phyloP scores from a whole-genome alignment of 345 rosid species.

The Acer negundo region DNA sequence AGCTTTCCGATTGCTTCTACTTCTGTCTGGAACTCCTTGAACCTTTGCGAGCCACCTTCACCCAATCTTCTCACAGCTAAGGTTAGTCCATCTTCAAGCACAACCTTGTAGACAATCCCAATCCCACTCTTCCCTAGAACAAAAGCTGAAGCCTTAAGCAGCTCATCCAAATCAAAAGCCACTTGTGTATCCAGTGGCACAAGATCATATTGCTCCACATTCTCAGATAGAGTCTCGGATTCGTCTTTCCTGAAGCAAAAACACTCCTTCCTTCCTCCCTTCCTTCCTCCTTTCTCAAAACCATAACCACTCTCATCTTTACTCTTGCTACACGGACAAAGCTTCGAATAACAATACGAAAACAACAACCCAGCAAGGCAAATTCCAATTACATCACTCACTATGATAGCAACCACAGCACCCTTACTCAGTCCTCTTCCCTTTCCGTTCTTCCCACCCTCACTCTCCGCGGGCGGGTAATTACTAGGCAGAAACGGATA shows the following conservation, averaged over 20 bases:
- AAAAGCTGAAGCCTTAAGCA: conserved; percentile 95
- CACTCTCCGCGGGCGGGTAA: conserved; percentile 39
- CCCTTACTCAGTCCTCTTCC: conserved; percentile 64
- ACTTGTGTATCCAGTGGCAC: conserved; percentile 76
- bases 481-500: conserved; percentile 74
- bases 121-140: conserved; percentile 96
- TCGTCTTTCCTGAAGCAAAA: conserved; percentile 83
- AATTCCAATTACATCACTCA: conserved; percentile 83
- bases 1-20: conserved; percentile 95
- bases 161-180: conserved; percentile 85
- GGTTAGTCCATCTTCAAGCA: conserved; percentile 85
- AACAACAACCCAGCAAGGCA: conserved; percentile 82
- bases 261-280: conserved; percentile 52
- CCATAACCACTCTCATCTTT: conserved; percentile 49
- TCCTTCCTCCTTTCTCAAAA: conserved; percentile 51
- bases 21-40: conserved; percentile 94
- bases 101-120: conserved; percentile 95
- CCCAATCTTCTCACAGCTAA: conserved; percentile 91
- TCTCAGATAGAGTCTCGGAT: conserved; percentile 72
- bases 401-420: conserved; percentile 65
- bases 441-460: conserved; percentile 40
- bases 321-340: conserved; percentile 44
- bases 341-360: conserved; percentile 76
- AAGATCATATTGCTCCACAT: conserved; percentile 78
- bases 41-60: conserved; percentile 96